Conservation (phyloP, 1,284 basidiomycete genomes). For the Ganoderma boninense region DNA sequence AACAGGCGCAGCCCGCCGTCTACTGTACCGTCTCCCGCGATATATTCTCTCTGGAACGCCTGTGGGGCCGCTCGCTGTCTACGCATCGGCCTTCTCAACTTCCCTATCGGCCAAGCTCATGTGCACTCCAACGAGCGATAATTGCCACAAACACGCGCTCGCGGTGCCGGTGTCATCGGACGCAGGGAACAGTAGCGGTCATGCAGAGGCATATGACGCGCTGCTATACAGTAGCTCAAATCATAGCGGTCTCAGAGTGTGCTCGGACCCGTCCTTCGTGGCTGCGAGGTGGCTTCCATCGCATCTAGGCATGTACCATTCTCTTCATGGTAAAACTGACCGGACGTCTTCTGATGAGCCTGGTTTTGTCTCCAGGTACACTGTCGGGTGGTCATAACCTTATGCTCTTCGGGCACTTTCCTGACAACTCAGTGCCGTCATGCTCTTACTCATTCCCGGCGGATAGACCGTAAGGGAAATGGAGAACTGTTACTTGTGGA, state of each 20-base stretch:
- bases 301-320: background rate
- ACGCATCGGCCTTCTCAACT: background rate
- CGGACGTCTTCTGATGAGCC: background rate
- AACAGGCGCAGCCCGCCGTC: background rate
- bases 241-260: background rate
- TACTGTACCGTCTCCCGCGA: no score
- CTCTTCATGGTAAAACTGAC: background rate
- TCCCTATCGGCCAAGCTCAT: background rate
- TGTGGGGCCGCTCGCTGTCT: background rate
- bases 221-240: background rate
- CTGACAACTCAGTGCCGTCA: background rate
- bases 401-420: background rate
- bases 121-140: background rate
- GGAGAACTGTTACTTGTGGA: background rate
- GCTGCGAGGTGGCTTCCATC: background rate
- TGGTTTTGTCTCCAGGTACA: background rate
- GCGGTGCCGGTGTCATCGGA: background rate
- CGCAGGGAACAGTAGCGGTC: background rate
- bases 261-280: background rate
- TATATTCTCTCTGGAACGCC: background rate
- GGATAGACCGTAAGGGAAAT: background rate
- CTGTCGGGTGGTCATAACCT: background rate
- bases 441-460: background rate
- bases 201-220: background rate
- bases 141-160: background rate